Evolutionary conservation across 1,284 basidiomycete species (phyloP).

Genomic region (Gomphus sp.): DNA sequence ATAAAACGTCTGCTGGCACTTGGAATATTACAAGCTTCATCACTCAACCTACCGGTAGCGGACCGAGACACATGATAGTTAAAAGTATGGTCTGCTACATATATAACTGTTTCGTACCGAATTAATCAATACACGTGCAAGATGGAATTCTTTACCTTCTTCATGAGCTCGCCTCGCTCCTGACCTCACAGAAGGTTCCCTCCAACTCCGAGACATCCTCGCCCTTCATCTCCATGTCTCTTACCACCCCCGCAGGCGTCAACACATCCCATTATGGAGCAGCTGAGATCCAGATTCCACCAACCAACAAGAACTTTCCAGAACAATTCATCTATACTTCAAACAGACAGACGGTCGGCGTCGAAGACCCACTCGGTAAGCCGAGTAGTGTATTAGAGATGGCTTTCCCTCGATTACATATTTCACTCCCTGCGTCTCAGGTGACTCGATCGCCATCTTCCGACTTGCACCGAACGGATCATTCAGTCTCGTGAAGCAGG

Average conservation of each 20-base stretch:
- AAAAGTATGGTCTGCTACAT: constrained; percentile 28
- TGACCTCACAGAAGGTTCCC: constrained; percentile 55
- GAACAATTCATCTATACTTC: constrained; percentile 54
- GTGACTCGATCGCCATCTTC: too few species aligned
- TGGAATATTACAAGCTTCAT: constrained; percentile 54
- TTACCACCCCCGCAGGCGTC: constrained; percentile 6
- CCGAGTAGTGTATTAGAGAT: too few species aligned
- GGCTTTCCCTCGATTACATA: too few species aligned
- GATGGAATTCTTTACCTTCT: constrained; percentile 50
- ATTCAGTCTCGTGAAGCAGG: too few species aligned
- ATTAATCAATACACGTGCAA: constrained; percentile 17
- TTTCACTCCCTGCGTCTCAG: too few species aligned
- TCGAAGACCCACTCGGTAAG: constrained; percentile 27
- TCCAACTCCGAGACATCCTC: constrained; percentile 29
- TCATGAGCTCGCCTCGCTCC: constrained; percentile 55
- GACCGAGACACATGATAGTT: constrained; percentile 55
- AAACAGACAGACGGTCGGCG: constrained; percentile 48
- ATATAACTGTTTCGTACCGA: too few species aligned
- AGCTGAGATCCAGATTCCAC: constrained; percentile 52
- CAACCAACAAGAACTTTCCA: constrained; percentile 35
- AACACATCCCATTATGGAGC: constrained; percentile 37
- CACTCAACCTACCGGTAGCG: constrained; percentile 51
- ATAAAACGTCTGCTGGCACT: constrained; percentile 21
- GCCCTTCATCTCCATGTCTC: constrained; percentile 3
- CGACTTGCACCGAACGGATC: too few species aligned